phyloP scores from a whole-genome alignment of 192 early-diverging fungal species.

The Chytriomyces confervae region DNA sequence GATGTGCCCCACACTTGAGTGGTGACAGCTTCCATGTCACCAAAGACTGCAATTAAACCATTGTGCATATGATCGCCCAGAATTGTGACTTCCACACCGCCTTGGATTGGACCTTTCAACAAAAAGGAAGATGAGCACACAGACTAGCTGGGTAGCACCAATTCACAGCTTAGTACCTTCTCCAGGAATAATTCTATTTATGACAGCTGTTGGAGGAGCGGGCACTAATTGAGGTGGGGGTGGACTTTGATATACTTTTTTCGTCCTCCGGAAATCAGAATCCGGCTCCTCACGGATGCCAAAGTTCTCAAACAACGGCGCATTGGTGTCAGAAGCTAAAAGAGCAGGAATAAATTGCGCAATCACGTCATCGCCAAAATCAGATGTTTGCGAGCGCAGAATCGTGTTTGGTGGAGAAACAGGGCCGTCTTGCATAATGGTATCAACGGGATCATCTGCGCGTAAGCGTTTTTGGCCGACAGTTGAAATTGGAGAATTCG shows the following conservation, averaged over 20 bases:
- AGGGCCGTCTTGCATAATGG: constrained; percentile 4
- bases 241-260: constrained; percentile 15
- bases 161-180: constrained; percentile 47
- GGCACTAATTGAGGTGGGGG: not conserved
- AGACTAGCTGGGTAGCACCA: not conserved
- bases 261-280: constrained; percentile 5
- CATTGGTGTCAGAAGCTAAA: constrained; percentile 24
- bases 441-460: constrained; percentile 38
- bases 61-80: constrained; percentile 82
- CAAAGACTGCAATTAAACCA: constrained; percentile 80
- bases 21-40: constrained; percentile 69
- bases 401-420: constrained; percentile 18
- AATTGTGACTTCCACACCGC: constrained; percentile 85
- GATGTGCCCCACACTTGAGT: constrained; percentile 81
- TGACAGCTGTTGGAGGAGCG: constrained; percentile 40
- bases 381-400: constrained; percentile 24
- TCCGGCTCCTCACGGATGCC: constrained; percentile 15
- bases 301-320: constrained; percentile 38
- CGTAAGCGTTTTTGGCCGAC: constrained; percentile 45
- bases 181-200: constrained; percentile 79
- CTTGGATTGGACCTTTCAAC: constrained; percentile 71
- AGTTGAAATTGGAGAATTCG: not conserved
- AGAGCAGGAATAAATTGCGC: constrained; percentile 33
- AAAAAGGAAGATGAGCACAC: not conserved
- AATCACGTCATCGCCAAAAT: constrained; percentile 26